Evolutionary conservation across 2,329 filamentous ascomycete species (phyloP), one percentile per base, ranked within the genome.

Genomic region (Beauveria varroae): DNA sequence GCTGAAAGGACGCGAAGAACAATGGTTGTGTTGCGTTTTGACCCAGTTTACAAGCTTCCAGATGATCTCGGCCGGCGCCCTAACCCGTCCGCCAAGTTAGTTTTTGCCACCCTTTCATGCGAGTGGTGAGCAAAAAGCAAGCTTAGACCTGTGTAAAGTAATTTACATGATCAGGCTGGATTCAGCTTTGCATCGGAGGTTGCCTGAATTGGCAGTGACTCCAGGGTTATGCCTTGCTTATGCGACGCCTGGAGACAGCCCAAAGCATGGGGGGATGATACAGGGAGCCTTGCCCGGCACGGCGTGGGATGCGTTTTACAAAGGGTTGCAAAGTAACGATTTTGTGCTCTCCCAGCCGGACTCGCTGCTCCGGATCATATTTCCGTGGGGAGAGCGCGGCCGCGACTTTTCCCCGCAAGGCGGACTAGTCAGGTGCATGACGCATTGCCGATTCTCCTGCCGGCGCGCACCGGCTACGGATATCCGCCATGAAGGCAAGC

Each of bases 31-130:
- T 22, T 37, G 41, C n/a, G 3, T 16, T 7, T 46, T 18, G 54
- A 14, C 43, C 54, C 43, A 47, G 18, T 57, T 47, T 47, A 57
- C 54, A 57, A 57, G 43, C 41, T 57, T 47, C 54, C 54, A 34
- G 41, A 47, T 18, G 26, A 57, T 57, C 40, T 44, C 52, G 18
- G 40, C 18, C 22, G 18, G 40, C 16, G 37, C 37, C 51, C 3
- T 14, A 20, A 18, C 40, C 52, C 18, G 37, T 18, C 40, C 18
- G 16, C 26, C 16, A 14, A 18, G 18, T 20, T 22, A 22, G 10
- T 37, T 5, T 3, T n/a, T 53, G 20, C 20, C 41, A 22, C 51
- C 5, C 20, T 9, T 24, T 53, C 16, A 18, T 28, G 20, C 14
- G 6, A 5, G n/a, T 22, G n/a, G 6, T 14, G 6, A 7, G 22